Evolutionary conservation across 192 early-diverging fungal genomes (phyloP).

Genomic region (Gryganskiella cystojenkinii): DNA sequence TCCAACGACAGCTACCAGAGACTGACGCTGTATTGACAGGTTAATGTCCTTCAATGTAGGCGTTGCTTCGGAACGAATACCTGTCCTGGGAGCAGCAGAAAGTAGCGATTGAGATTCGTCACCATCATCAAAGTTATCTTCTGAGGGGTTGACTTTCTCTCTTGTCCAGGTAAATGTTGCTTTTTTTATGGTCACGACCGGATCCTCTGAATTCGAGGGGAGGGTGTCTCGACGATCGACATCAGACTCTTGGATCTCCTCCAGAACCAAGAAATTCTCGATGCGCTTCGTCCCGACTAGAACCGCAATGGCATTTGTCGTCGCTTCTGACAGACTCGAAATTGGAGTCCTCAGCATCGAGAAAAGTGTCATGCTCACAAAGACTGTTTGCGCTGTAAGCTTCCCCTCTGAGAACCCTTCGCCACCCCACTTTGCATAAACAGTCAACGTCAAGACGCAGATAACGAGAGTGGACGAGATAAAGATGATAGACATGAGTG

Average conservation of each 20-base stretch:
- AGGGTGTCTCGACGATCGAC: background rate
- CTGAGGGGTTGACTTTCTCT: background rate
- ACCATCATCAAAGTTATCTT: background rate
- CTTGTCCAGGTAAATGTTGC: slow-evolving; percentile 22
- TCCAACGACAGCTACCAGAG: slow-evolving; percentile 67
- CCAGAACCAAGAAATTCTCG: slow-evolving; percentile 49
- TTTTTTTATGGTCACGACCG: slow-evolving; percentile 7
- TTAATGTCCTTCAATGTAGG: slow-evolving; percentile 31
- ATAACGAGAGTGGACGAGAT: slow-evolving; percentile 37
- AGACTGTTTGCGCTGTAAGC: slow-evolving; percentile 60
- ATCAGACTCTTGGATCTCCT: slow-evolving; percentile 22
- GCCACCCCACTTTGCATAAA: slow-evolving; percentile 41
- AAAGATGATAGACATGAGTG: slow-evolving; percentile 42
- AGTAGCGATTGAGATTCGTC: slow-evolving; percentile 14
- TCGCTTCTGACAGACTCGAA: slow-evolving; percentile 63
- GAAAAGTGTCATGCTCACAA: slow-evolving; percentile 73
- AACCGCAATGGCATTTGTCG: slow-evolving; percentile 61
- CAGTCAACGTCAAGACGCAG: slow-evolving; percentile 21
- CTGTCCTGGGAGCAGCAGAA: background rate
- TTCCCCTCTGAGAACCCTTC: slow-evolving; percentile 21
- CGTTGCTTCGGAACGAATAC: background rate
- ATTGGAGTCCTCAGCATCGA: slow-evolving; percentile 68
- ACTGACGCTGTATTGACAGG: slow-evolving; percentile 50
- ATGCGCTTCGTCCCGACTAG: slow-evolving; percentile 67
- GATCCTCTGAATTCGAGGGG: background rate